Percentiles rank a stretch among this genome's conserved stretches.
phyloP scores from a whole-genome alignment of 2,329 filamentous ascomycete species.

The Penicillium sp. region DNA sequence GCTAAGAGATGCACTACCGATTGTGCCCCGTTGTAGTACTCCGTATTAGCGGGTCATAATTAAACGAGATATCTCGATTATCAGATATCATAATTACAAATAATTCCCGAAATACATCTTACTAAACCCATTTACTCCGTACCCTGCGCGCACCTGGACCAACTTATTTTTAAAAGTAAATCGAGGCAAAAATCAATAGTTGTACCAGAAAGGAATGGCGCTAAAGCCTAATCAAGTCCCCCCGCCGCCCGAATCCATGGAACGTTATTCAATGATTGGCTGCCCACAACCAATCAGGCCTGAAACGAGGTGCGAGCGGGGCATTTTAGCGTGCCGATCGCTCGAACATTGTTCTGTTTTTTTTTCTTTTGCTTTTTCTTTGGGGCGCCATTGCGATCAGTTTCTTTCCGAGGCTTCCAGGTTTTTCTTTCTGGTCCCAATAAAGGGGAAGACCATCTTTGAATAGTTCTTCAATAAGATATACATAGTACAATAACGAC shows the following conservation, averaged over 20 bases:
- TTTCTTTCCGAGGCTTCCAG: background rate
- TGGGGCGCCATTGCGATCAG: background rate
- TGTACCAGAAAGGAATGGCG: background rate
- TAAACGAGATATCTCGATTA: background rate
- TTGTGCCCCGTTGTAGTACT: background rate
- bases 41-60: background rate
- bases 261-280: conserved; percentile 3
- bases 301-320: conserved; percentile 6
- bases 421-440: background rate
- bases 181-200: conserved; percentile 1
- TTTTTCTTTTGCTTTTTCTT: background rate
- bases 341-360: conserved; percentile 6
- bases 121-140: background rate
- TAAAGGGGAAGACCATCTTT: background rate
- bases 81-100: background rate
- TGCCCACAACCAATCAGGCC: background rate
- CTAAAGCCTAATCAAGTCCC: conserved; percentile 1
- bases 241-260: conserved; percentile 4
- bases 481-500: background rate
- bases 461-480: background rate
- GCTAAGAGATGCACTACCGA: conserved; percentile 8
- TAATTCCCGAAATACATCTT: background rate
- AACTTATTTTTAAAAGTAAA: background rate
- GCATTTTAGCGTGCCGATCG: conserved; percentile 9
- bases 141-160: background rate